phyloP scores from a whole-genome alignment of 1,139 yeast species.

The Kluyveromyces marxianus region DNA sequence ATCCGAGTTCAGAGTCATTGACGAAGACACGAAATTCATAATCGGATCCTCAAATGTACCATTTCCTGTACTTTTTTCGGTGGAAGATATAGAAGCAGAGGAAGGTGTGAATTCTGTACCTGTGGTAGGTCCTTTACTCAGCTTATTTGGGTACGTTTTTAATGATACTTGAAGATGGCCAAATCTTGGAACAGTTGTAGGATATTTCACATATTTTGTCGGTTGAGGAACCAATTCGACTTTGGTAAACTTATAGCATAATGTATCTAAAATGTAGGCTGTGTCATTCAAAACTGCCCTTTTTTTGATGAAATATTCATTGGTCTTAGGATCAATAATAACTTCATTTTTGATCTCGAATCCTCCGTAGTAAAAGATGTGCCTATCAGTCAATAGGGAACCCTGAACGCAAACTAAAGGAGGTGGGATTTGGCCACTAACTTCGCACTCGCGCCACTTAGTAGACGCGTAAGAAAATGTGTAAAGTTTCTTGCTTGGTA shows the following conservation, averaged over 20 bases:
- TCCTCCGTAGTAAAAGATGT: slow-evolving; percentile 41
- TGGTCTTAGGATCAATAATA: slow-evolving; percentile 20
- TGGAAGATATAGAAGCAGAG: slow-evolving; percentile 1
- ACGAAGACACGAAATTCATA: slow-evolving; percentile 5
- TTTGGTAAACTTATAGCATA: slow-evolving; percentile 33
- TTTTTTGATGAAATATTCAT: slow-evolving; percentile 30
- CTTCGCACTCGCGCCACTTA: slow-evolving; percentile 25
- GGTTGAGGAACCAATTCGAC: slow-evolving; percentile 37
- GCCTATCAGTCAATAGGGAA: slow-evolving; percentile 33
- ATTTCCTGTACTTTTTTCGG: slow-evolving; percentile 3
- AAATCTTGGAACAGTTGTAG: slow-evolving; percentile 39
- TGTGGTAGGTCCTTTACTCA: background rate
- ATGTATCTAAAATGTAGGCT: slow-evolving; percentile 38
- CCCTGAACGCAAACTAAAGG: slow-evolving; percentile 35
- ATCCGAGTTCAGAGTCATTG: slow-evolving; percentile 5
- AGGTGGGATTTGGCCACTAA: slow-evolving; percentile 36
- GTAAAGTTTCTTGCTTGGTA: slow-evolving; percentile 32
- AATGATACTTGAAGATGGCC: slow-evolving; percentile 37
- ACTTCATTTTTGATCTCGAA: slow-evolving; percentile 35
- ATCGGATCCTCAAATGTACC: slow-evolving; percentile 6
- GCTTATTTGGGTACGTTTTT: slow-evolving; percentile 12
- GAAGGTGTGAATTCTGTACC: slow-evolving; percentile 1
- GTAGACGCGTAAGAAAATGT: slow-evolving; percentile 34
- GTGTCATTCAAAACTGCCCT: slow-evolving; percentile 32
- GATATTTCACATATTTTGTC: slow-evolving; percentile 31